Conservation (phyloP, 2,329 filamentous ascomycete species). For the Pseudocercospora fuligena region DNA sequence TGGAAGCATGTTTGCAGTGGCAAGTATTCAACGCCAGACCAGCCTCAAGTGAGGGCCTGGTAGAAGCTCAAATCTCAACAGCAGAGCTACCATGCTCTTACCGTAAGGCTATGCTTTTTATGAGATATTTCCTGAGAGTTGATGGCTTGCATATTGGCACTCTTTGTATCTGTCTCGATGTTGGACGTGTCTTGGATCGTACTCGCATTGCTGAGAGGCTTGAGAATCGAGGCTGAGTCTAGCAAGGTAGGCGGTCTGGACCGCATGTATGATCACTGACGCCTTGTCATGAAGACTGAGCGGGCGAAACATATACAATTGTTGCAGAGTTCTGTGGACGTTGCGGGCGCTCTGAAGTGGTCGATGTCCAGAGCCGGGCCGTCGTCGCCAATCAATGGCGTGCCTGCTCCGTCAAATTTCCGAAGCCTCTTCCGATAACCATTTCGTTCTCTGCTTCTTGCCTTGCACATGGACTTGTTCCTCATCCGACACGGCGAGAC, state of each 20-base stretch:
- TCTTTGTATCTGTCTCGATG: background rate
- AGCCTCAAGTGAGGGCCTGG: background rate
- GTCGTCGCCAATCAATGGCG: background rate
- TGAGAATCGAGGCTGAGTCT: background rate
- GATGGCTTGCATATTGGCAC: background rate
- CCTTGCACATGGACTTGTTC: constrained; percentile 64
- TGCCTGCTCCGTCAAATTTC: background rate
- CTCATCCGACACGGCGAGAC: constrained; percentile 88
- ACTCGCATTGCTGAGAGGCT: background rate
- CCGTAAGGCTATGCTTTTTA: background rate
- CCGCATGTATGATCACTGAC: background rate
- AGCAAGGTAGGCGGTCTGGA: background rate
- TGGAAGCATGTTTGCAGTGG: background rate
- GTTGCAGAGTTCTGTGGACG: background rate
- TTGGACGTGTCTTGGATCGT: background rate
- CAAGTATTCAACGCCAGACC: background rate
- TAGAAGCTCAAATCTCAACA: background rate
- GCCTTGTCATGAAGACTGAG: background rate
- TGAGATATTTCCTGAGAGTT: background rate
- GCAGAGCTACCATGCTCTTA: background rate
- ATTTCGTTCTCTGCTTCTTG: constrained; percentile 6
- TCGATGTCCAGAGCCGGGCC: background rate
- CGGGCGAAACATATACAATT: background rate
- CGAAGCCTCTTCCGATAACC: background rate
- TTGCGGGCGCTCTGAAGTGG: background rate